These are phyloP conservation scores for Cichorium intybus DNA, from an alignment of 140 eudicot genomes.

Conservation along the genomic window DNA sequence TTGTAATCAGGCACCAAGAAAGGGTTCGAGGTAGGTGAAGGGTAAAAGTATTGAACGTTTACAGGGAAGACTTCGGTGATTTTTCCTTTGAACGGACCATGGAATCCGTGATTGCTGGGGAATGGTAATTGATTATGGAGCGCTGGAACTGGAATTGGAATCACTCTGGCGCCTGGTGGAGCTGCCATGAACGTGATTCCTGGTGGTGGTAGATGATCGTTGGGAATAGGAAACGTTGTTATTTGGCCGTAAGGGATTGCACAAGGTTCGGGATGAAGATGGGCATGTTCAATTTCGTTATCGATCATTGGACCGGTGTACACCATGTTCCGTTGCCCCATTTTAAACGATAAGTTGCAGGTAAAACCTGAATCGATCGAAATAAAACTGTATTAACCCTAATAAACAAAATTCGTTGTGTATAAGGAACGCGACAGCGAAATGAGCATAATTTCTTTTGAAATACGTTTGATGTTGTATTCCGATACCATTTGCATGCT, in stretches of 20 bases:
- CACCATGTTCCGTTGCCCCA: slow-evolving; percentile 54
- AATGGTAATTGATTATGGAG: slow-evolving; percentile 46
- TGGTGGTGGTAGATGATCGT: slow-evolving; percentile 43
- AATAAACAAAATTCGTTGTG: neutral
- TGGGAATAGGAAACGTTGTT: slow-evolving; percentile 41
- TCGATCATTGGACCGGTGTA: slow-evolving; percentile 43
- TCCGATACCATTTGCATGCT: neutral
- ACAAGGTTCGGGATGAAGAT: slow-evolving; percentile 48
- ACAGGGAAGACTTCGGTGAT: slow-evolving; percentile 50
- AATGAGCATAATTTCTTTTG: neutral
- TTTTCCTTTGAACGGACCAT: slow-evolving; percentile 61
- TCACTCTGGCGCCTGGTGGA: slow-evolving; percentile 50
- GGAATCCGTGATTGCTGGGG: slow-evolving; percentile 38
- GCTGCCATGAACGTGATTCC: slow-evolving; percentile 52
- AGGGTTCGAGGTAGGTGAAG: slow-evolving; percentile 55
- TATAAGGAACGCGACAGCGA: neutral
- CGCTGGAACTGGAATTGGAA: slow-evolving; percentile 51
- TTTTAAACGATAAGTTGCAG: slow-evolving; percentile 27
- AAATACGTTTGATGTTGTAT: neutral
- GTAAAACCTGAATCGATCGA: slow-evolving; percentile 24
- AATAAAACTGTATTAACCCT: neutral
- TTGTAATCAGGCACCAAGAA: slow-evolving; percentile 44
- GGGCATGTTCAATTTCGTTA: slow-evolving; percentile 39
- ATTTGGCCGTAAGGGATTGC: slow-evolving; percentile 38
- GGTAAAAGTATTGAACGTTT: slow-evolving; percentile 39